A percentile compares a stretch with the other conserved stretches of the same genome.
phyloP scores from a whole-genome alignment of 345 rosid species.

The Camelina sativa region DNA sequence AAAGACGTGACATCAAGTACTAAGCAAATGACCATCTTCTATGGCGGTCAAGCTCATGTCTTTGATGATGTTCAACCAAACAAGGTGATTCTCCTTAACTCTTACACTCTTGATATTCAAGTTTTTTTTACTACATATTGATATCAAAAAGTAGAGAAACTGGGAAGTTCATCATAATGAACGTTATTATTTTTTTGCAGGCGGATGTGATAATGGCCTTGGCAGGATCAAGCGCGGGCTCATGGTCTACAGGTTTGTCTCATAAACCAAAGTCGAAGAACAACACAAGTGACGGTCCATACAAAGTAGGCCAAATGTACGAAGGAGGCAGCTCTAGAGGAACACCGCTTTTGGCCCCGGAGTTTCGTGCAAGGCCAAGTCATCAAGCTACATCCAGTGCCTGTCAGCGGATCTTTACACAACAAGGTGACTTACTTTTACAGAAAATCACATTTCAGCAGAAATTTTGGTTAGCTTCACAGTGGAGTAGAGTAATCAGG shows the following conservation, averaged over 20 bases:
- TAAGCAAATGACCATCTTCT: slow-evolving; percentile 95
- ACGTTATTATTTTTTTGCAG: slow-evolving; percentile 46
- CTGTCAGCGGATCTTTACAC: slow-evolving; percentile 49
- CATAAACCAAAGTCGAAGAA: slow-evolving; percentile 48
- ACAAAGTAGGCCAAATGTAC: slow-evolving; percentile 31
- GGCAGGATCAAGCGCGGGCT: slow-evolving; percentile 95
- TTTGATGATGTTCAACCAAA: slow-evolving; percentile 97
- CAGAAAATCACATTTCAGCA: slow-evolving; percentile 14
- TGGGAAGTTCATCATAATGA: neutral
- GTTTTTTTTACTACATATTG: neutral
- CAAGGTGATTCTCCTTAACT: slow-evolving; percentile 55
- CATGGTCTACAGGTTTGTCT: slow-evolving; percentile 89
- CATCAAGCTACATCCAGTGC: slow-evolving; percentile 45
- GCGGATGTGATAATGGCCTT: slow-evolving; percentile 95
- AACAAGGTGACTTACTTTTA: slow-evolving; percentile 53
- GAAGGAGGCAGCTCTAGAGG: slow-evolving; percentile 46
- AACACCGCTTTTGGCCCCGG: slow-evolving; percentile 32
- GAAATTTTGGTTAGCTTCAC: slow-evolving; percentile 14
- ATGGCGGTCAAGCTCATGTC: slow-evolving; percentile 98
- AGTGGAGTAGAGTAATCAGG: slow-evolving; percentile 14
- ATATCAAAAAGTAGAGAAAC: neutral
- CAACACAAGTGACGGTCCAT: slow-evolving; percentile 33
- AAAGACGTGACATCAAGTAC: slow-evolving; percentile 61
- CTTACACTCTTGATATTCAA: slow-evolving; percentile 9
- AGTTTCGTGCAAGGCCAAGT: slow-evolving; percentile 44